Evolutionary conservation across 352 stramenopile species (phyloP), one percentile per base, ranked within the genome.

Genomic region (Discostella stelligera): DNA sequence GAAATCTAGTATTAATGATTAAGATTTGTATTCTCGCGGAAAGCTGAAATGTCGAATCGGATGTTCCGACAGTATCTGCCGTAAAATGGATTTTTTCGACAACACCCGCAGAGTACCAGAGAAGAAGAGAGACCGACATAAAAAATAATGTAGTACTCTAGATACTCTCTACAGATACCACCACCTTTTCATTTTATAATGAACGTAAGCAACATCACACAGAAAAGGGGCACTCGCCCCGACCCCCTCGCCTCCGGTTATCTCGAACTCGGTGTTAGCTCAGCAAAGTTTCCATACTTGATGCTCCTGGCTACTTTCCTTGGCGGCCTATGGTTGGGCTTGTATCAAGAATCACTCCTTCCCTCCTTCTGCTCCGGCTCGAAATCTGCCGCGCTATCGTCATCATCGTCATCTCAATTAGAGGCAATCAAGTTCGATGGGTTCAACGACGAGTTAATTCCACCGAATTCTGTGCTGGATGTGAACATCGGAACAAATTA

Each of bases 401-500:
- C 27, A 5, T 32, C 5, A 13, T 3, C 27, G 27, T 32, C 5
- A 13, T 3, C 2, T 44, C 2, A 10, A 44, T 11, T 14, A 14
- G 37, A 14, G 7, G 37, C 14, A 14, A 30, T 59, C 20, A 59
- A 32, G 50, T 30, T 59, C 7, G 20, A 59, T 9, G 50, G 20
- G 20, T 59, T 59, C 50, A 59, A 59, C 20, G 20, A 59, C 27
- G 50, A 59, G 10, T 30, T 32, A 20, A 59, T 59, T 13, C 50
- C 50, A 11, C 20, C 16, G 10, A 59, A 59, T 16, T 14, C 50
- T 3, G 14, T 30, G 14, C 1, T 59, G n/a, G 50, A 59, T 59
- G 13, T 59, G 14, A 59, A 59, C 14, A 59, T 59, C 16, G 50
- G 50, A 37, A 59, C 50, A 59, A 59, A 59, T 59, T 59, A 59